Percentiles rank a stretch among this genome's conserved stretches.
phyloP scores from a whole-genome alignment of 1,284 basidiomycete species.

The Pascua guehoae region DNA sequence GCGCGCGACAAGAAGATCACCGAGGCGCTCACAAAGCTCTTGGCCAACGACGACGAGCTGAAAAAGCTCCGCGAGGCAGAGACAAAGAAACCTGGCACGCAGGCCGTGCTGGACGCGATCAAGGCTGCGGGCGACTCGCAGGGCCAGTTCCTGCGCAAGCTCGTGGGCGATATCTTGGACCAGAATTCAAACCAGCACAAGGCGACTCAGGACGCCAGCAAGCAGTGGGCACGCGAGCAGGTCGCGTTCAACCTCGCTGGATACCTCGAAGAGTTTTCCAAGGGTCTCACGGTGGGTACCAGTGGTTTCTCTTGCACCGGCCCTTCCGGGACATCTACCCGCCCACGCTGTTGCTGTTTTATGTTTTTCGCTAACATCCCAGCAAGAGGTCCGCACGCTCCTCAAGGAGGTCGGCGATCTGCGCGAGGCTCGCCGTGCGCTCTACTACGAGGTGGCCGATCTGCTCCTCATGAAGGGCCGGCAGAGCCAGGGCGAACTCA shows the following conservation, averaged over 20 bases:
- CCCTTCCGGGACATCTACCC: too few species aligned
- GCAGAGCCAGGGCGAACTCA: conserved; percentile 45
- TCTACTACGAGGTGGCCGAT: conserved; percentile 47
- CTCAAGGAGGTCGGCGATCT: conserved; percentile 49
- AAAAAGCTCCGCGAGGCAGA: conserved; percentile 44
- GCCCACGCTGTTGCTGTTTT: too few species aligned
- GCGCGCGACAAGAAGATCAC: conserved; percentile 42
- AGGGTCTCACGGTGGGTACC: too few species aligned
- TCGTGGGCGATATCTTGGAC: conserved; percentile 43
- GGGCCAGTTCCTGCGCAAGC: conserved; percentile 41
- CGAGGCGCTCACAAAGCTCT: conserved; percentile 42
- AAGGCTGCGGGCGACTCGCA: conserved; percentile 41
- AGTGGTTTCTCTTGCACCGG: too few species aligned
- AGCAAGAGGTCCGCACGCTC: conserved; percentile 41
- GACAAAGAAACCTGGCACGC: conserved; percentile 26
- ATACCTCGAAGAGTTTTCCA: conserved; percentile 21
- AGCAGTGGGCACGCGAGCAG: conserved; percentile 44
- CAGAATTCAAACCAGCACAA: conserved; percentile 48
- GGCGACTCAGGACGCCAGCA: conserved; percentile 37
- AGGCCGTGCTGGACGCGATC: conserved; percentile 46
- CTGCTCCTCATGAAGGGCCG: conserved; percentile 47
- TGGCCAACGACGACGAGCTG: conserved; percentile 36
- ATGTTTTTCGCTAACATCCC: background rate
- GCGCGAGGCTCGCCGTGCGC: conserved; percentile 43
- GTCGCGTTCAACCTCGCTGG: conserved; percentile 49